Conservation (phyloP, 768 basidiomycete species). For the Mycena belliarum region DNA sequence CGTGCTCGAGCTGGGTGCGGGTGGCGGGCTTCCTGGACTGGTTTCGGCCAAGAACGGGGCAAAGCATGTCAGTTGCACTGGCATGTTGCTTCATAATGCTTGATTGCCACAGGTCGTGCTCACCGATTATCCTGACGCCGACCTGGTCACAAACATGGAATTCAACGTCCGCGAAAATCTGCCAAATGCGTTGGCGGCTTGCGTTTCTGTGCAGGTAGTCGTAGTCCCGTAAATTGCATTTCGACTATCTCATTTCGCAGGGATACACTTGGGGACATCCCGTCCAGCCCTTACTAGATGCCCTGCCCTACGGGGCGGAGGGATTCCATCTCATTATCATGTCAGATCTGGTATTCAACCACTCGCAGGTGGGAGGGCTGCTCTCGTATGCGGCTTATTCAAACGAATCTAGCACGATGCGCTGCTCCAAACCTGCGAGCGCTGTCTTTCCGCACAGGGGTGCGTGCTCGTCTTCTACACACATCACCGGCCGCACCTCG, state of each 20-base stretch:
- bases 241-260: slow-evolving; percentile 30
- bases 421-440: slow-evolving; percentile 71
- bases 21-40: slow-evolving; percentile 86
- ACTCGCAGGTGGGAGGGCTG: slow-evolving; percentile 67
- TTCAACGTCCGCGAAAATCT: slow-evolving; percentile 69
- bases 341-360: slow-evolving; percentile 94
- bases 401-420: slow-evolving; percentile 68
- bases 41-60: slow-evolving; percentile 74
- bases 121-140: slow-evolving; percentile 89
- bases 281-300: slow-evolving; percentile 44
- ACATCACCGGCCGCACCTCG: slow-evolving; percentile 84
- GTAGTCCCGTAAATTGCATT: background rate
- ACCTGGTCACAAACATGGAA: slow-evolving; percentile 73
- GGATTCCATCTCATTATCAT: slow-evolving; percentile 82
- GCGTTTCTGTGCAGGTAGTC: slow-evolving; percentile 32
- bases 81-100: background rate
- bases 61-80: slow-evolving; percentile 46
- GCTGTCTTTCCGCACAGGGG: slow-evolving; percentile 31
- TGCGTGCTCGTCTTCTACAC: slow-evolving; percentile 81
- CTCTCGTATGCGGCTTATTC: background rate
- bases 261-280: slow-evolving; percentile 85
- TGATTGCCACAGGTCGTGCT: slow-evolving; percentile 59
- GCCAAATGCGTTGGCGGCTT: slow-evolving; percentile 32
- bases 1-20: slow-evolving; percentile 91
- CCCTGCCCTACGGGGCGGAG: slow-evolving; percentile 22